Evolutionary conservation across 106 monocot genomes (phyloP).

Genomic region (Acorus calamus): DNA sequence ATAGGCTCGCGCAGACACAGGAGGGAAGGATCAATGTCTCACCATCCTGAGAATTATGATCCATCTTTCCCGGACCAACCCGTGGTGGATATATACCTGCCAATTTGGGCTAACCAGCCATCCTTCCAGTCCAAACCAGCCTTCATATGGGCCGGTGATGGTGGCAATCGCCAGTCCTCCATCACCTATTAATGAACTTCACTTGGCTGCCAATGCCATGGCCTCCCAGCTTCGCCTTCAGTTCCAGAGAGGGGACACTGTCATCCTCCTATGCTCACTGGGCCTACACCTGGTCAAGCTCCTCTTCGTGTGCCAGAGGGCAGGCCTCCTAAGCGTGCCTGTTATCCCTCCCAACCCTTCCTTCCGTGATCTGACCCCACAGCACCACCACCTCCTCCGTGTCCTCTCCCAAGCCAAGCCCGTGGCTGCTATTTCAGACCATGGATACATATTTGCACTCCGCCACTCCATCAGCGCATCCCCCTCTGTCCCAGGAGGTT

Average conservation of each 20-base stretch:
- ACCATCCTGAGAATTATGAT: slow-evolving; percentile 25
- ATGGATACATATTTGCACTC: slow-evolving; percentile 1
- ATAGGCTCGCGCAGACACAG: no score
- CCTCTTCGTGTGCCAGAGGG: slow-evolving; percentile 36
- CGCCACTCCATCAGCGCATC: background rate
- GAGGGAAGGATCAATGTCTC: no score
- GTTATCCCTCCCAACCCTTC: slow-evolving; percentile 20
- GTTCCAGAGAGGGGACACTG: slow-evolving; percentile 17
- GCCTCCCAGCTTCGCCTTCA: slow-evolving; percentile 9
- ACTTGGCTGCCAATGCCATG: slow-evolving; percentile 17
- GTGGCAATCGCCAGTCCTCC: background rate
- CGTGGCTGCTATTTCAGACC: slow-evolving; percentile 17
- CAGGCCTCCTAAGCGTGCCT: slow-evolving; percentile 24
- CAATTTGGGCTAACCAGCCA: slow-evolving; percentile 18
- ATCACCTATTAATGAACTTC: slow-evolving; percentile 28
- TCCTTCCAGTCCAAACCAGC: slow-evolving; percentile 21
- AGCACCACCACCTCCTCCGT: slow-evolving; percentile 21
- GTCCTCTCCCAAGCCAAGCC: slow-evolving; percentile 26
- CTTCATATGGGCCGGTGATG: slow-evolving; percentile 27
- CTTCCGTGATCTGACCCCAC: slow-evolving; percentile 1
- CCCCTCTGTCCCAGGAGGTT: background rate
- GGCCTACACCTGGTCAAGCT: slow-evolving; percentile 25
- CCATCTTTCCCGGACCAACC: slow-evolving; percentile 38
- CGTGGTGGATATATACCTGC: slow-evolving; percentile 30
- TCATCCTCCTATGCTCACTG: slow-evolving; percentile 22